Evolutionary conservation across 1,284 basidiomycete genomes (phyloP).

Genomic region (Ceratobasidium sp.): DNA sequence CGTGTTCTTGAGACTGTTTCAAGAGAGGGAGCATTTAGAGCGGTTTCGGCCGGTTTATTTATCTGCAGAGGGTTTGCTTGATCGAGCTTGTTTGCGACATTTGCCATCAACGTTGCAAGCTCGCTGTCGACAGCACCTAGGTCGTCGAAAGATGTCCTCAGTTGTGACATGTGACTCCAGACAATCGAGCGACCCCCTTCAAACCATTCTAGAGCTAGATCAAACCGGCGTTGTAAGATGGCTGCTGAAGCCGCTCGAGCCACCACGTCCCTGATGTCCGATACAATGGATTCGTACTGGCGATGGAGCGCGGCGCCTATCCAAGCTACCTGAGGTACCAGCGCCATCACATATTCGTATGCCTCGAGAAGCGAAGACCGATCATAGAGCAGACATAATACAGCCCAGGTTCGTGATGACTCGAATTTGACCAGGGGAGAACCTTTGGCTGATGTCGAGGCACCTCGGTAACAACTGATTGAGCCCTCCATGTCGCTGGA

Average conservation of each 20-base stretch:
- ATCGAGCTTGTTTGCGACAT: not conserved
- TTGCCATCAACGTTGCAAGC: not conserved
- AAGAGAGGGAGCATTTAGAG: too few species aligned
- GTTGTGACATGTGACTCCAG: not conserved
- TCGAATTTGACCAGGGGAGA: too few species aligned
- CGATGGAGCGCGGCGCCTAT: not conserved
- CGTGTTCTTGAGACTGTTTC: too few species aligned
- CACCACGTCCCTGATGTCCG: not conserved
- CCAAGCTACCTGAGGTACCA: not conserved
- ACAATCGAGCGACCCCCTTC: slow-evolving; percentile 3
- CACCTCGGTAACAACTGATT: too few species aligned
- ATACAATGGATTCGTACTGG: not conserved
- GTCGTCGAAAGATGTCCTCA: not conserved
- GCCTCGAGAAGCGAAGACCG: not conserved
- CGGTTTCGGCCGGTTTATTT: too few species aligned
- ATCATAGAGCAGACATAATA: not conserved
- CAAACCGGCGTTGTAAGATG: not conserved
- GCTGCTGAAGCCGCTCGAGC: not conserved
- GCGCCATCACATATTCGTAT: not conserved
- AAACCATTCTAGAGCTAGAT: slow-evolving; percentile 1
- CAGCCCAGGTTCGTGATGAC: not conserved
- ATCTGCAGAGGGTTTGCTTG: not conserved
- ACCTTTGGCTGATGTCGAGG: too few species aligned
- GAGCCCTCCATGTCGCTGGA: too few species aligned
- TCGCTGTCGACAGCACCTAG: not conserved